Conservation (phyloP, 805 yeast species). For the Yarrowia yakushimensis region DNA sequence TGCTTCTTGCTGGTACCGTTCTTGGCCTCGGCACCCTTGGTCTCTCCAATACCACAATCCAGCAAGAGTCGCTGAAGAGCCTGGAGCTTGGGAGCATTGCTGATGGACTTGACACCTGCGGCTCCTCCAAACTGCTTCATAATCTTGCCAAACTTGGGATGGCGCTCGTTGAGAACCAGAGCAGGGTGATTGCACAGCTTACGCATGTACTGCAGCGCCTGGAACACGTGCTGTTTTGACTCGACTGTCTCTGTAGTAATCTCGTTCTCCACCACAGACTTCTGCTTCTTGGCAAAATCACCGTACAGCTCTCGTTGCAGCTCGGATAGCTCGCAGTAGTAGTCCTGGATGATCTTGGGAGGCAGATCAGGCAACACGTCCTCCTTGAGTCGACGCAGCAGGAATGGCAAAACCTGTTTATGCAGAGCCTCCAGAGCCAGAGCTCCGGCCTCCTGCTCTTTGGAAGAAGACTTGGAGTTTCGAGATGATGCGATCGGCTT, state of each 20-base stretch:
- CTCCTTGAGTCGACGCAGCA: slow-evolving; percentile 92
- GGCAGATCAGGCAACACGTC: slow-evolving; percentile 95
- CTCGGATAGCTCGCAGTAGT: slow-evolving; percentile 92
- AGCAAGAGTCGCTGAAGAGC: slow-evolving; percentile 75
- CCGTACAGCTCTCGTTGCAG: slow-evolving; percentile 82
- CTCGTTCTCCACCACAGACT: slow-evolving; percentile 65
- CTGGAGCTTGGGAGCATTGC: slow-evolving; percentile 83
- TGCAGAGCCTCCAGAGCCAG: slow-evolving; percentile 93
- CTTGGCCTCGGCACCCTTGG: slow-evolving; percentile 35
- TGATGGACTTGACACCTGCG: slow-evolving; percentile 62
- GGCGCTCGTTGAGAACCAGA: slow-evolving; percentile 73
- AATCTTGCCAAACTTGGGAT: slow-evolving; percentile 78
- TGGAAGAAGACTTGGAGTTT: slow-evolving; percentile 81
- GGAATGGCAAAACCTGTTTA: slow-evolving; percentile 93
- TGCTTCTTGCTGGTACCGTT: slow-evolving; percentile 35
- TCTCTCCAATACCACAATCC: slow-evolving; percentile 87
- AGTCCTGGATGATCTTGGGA: slow-evolving; percentile 97
- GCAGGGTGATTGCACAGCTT: slow-evolving; percentile 96
- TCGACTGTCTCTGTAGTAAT: slow-evolving; percentile 38
- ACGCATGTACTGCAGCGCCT: slow-evolving; percentile 95
- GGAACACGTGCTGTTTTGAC: slow-evolving; percentile 88
- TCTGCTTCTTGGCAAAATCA: slow-evolving; percentile 85
- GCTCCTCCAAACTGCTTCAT: slow-evolving; percentile 54
- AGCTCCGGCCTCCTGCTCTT: slow-evolving; percentile 96
- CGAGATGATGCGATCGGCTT: slow-evolving; percentile 95